phyloP scores from a whole-genome alignment of 2,329 filamentous ascomycete species.

The Clonostachys rosea region DNA sequence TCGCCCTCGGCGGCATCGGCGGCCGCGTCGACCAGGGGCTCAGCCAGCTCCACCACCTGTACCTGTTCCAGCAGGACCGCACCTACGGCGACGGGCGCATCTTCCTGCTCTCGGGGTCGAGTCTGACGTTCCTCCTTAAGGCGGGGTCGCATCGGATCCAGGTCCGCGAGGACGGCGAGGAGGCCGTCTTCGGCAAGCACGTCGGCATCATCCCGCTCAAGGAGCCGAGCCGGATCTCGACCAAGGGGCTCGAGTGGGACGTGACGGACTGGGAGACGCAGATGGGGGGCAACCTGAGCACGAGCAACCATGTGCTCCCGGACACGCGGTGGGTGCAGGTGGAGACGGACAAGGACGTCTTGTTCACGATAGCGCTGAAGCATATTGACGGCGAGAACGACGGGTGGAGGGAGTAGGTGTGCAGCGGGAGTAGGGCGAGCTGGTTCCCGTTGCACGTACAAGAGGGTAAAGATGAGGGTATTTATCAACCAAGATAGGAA shows the following conservation, averaged over 20 bases:
- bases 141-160: conserved; percentile 63
- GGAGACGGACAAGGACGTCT: conserved; percentile 56
- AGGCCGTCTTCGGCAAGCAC: conserved; percentile 65
- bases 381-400: conserved; percentile 26
- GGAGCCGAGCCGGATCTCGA: conserved; percentile 74
- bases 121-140: conserved; percentile 77
- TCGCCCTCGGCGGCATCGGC: conserved; percentile 79
- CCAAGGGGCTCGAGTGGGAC: conserved; percentile 85
- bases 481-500: no score
- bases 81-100: conserved; percentile 51
- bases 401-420: background rate
- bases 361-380: conserved; percentile 70
- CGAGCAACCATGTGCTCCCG: conserved; percentile 70
- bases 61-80: conserved; percentile 50
- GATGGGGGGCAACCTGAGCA: conserved; percentile 71
- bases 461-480: no score
- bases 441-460: no score
- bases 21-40: conserved; percentile 92
- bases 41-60: conserved; percentile 83
- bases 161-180: conserved; percentile 45
- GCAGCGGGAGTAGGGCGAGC: no score
- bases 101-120: conserved; percentile 77
- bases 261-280: conserved; percentile 74
- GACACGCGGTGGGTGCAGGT: conserved; percentile 57
- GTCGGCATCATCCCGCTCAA: conserved; percentile 83